Conservation (phyloP, 805 yeast genomes). For the Blastobotrys muscicola region DNA sequence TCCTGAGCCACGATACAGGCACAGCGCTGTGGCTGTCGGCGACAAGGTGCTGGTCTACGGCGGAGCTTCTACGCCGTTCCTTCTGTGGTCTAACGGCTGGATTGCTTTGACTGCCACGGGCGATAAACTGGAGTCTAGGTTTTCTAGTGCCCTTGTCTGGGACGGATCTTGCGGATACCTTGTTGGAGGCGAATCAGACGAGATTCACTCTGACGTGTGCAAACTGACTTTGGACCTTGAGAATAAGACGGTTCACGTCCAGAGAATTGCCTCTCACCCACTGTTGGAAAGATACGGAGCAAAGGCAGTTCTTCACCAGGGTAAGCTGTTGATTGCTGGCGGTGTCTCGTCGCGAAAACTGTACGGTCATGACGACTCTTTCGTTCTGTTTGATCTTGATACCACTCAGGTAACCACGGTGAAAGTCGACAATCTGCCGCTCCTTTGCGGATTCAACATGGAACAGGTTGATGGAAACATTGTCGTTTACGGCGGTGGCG, state of each 20-base stretch:
- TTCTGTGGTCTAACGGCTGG: slow-evolving; percentile 18
- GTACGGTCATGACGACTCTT: slow-evolving; percentile 28
- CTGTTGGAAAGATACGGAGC: slow-evolving; percentile 36
- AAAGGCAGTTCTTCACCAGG: slow-evolving; percentile 26
- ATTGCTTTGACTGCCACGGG: slow-evolving; percentile 9
- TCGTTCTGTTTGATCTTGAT: slow-evolving; percentile 25
- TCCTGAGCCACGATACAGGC: slow-evolving; percentile 44
- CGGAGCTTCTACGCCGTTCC: slow-evolving; percentile 29
- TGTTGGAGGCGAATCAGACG: slow-evolving; percentile 26
- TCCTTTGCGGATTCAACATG: slow-evolving; percentile 23
- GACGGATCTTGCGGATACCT: slow-evolving; percentile 32
- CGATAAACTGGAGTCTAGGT: slow-evolving; percentile 15
- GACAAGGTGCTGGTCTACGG: slow-evolving; percentile 40
- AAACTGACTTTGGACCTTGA: slow-evolving; percentile 6
- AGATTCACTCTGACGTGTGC: slow-evolving; percentile 13
- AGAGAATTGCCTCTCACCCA: slow-evolving; percentile 27
- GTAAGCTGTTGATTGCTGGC: slow-evolving; percentile 40
- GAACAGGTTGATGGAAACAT: slow-evolving; percentile 11
- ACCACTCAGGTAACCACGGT: neutral
- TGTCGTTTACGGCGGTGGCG: slow-evolving; percentile 55
- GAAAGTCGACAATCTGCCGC: slow-evolving; percentile 10
- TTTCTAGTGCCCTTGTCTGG: slow-evolving; percentile 32
- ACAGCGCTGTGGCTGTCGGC: slow-evolving; percentile 31
- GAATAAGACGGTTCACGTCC: slow-evolving; percentile 21
- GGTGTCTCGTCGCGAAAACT: slow-evolving; percentile 40